Base-by-base conservation (phyloP, 1,139 yeast genomes). In the Pichia sp. region DNA sequence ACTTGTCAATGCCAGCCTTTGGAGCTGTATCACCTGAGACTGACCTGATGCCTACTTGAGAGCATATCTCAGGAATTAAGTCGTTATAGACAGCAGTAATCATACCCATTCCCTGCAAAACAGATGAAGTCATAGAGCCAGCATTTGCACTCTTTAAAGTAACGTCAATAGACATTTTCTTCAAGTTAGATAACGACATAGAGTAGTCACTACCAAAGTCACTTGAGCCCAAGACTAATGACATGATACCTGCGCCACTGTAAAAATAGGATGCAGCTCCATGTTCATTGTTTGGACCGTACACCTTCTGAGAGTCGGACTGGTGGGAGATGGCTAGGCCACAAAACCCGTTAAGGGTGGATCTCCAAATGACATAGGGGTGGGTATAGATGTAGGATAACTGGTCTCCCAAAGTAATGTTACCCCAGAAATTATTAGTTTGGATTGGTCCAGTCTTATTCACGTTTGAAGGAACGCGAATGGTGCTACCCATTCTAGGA, bases 341-440 rank as follows among this genome's bases (percentile, higher is more conserved):
- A 29, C 55, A 52, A 35, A 54, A 64, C 17, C 57, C 59, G 6
- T 54, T 46, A 11, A 56, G 60, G 33, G 55, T 63, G 5, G 73
- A 60, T 57, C 63, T 76, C 77, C 83, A 83, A 30, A 84, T 57
- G 0, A 82, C 76, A 53, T 82, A 85, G 5, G 96, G 96, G 48
- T 78, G 84, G 5, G 91, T 72, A 74, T 77, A 84, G 2, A 77
- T 72, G 49, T 66, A 76, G 35, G 71, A 60, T 7, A 71, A 67
- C 51, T 82, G 88, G 34, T 63, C 63, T 3, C 69, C 87, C 23
- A 85, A 63, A 43, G 83, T 63, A 58, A 85, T 62, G 58, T 86
- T 86, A 17, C 81, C 78, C 58, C 80, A 84, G 58, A 85, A 86
- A 57, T 84, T 86, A 62, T 86, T 86, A 16, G 96, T 85, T 47